phyloP scores from a whole-genome alignment of 108 stramenopile species.

The Cyclostephanos tholiformis region DNA sequence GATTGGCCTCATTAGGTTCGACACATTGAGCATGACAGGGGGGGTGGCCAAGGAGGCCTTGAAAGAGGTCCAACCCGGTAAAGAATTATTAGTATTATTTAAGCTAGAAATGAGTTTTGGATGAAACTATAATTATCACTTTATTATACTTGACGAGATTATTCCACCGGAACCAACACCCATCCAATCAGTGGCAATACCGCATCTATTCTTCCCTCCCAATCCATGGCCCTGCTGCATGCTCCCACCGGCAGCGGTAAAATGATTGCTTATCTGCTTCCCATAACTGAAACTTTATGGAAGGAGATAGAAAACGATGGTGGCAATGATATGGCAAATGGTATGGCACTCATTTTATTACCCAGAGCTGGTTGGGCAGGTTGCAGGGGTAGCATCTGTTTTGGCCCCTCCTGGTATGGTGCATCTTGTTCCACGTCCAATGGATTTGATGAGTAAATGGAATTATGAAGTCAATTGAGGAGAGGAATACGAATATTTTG shows the following conservation, averaged over 20 bases:
- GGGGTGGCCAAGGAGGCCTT: no score
- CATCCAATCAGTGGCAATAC: conserved; percentile 75
- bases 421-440: conserved; percentile 72
- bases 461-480: conserved; percentile 38
- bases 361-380: conserved; percentile 96
- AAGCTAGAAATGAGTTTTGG: no score
- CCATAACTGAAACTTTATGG: conserved; percentile 87
- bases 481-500: conserved; percentile 48
- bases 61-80: no score
- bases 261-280: conserved; percentile 81
- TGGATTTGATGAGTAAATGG: conserved; percentile 61
- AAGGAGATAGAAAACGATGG: conserved; percentile 34
- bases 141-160: no score
- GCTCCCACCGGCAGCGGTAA: conserved; percentile 87
- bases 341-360: conserved; percentile 77
- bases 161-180: conserved; percentile 59
- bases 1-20: no score
- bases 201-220: conserved; percentile 47
- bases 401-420: conserved; percentile 90
- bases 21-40: no score
- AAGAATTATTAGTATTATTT: no score
- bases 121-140: no score
- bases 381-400: conserved; percentile 78
- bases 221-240: conserved; percentile 69
- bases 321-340: conserved; percentile 29